Evolutionary conservation across 331 rosid species (phyloP), one percentile per base, ranked within the genome.

Genomic region (Pyrus hybrid): DNA sequence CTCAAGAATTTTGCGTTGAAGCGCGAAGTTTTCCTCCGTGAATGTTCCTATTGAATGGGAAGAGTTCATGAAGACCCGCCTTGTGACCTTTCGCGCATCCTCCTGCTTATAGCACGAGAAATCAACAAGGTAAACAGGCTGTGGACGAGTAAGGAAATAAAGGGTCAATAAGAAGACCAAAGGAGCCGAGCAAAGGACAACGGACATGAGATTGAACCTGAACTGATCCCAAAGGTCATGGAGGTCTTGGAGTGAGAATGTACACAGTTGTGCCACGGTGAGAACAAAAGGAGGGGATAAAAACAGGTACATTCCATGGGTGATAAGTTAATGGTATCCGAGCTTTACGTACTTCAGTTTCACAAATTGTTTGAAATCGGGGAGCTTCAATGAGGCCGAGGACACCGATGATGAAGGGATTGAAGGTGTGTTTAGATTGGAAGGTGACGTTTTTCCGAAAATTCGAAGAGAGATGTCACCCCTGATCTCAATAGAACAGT

Each of bases 321-420:
- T 78, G n/a, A 85, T 67, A 33, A 88, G 92, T 83, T 80, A 76
- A 51, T 86, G 92, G 67, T 88, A 88, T 26, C 90, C 90, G 35
- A 88, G 83, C 78, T 88, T 86, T 33, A 83, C 92, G 6, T 88
- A 86, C 76, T 88, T 88, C 64, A 88, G 51, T 56, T 80, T 88
- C 82, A 88, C 84, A 1, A 87, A 86, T 80, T 74, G 81, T 75
- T 86, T 85, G 82, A 81, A 83, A 76, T 85, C 92, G 1, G 87
- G 92, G 47, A 83, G 85, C 68, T 81, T 80, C 43, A 74, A 26
- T 13, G 82, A 68, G 35, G 78, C 76, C 3, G 79, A 54, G 23
- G 73, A 43, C 25, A 58, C 11, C 66, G 74, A 67, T 43, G 71
- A 45, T 58, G 66, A 21, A 47, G 75, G 73, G 64, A 77, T 67